phyloP scores from a whole-genome alignment of 805 yeast species.

The Candida piceae region DNA sequence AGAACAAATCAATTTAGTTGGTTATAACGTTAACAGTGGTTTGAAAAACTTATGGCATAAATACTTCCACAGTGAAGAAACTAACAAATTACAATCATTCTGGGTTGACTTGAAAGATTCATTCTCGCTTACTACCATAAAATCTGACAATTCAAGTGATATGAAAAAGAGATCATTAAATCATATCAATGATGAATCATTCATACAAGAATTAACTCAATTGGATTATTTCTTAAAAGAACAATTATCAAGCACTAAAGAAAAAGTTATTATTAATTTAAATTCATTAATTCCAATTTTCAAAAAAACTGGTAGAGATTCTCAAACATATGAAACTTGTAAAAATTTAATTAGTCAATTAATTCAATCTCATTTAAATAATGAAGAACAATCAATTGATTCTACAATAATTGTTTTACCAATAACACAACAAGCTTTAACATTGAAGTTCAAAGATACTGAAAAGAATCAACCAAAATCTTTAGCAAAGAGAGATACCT shows the following conservation, averaged over 20 bases:
- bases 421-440: conserved; percentile 20
- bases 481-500: conserved; percentile 20
- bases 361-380: conserved; percentile 18
- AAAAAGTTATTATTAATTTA: conserved; percentile 33
- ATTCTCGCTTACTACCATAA: conserved; percentile 12
- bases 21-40: conserved; percentile 10
- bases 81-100: conserved; percentile 29
- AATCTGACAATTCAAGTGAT: too few species aligned
- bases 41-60: conserved; percentile 21
- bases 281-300: conserved; percentile 39
- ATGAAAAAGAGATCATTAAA: conserved; percentile 24
- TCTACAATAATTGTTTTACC: conserved; percentile 32
- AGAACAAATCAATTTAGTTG: conserved; percentile 21
- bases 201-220: conserved; percentile 45
- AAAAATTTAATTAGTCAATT: conserved; percentile 31
- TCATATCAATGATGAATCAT: conserved; percentile 40
- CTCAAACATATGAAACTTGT: conserved; percentile 38
- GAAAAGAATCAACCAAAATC: conserved; percentile 5
- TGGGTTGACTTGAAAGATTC: conserved; percentile 33
- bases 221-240: conserved; percentile 35
- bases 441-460: conserved; percentile 13
- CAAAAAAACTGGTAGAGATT: conserved; percentile 37
- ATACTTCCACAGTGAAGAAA: conserved; percentile 23
- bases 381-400: conserved; percentile 19
- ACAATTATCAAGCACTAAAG: conserved; percentile 16